Evolutionary conservation across 768 basidiomycete genomes (phyloP).

Genomic region (Russula vinacea): DNA sequence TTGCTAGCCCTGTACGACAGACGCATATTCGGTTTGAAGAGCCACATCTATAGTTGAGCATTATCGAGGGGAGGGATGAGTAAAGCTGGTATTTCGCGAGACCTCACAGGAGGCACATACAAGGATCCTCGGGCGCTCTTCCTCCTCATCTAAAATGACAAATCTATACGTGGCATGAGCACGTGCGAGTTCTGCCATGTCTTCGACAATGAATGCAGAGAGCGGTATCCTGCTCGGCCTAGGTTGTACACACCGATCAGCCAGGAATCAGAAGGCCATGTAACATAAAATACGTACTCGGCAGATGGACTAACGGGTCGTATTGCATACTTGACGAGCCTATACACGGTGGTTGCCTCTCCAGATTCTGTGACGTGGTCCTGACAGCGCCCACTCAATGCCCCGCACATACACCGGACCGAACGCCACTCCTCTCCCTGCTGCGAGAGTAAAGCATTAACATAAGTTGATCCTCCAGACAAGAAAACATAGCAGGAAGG

Average conservation of each 20-base stretch:
- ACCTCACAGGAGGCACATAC: constrained; percentile 46
- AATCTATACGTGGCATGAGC: constrained; percentile 95
- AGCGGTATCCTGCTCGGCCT: constrained; percentile 53
- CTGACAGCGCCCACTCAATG: constrained; percentile 69
- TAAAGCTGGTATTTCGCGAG: not conserved
- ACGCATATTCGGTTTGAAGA: constrained; percentile 87
- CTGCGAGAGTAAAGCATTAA: constrained; percentile 38
- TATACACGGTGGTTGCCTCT: constrained; percentile 47
- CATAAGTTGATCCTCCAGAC: constrained; percentile 15
- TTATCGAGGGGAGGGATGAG: constrained; percentile 7
- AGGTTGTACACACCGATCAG: constrained; percentile 25
- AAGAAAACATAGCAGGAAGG: constrained; percentile 20
- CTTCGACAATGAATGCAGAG: constrained; percentile 86
- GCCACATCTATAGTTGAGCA: constrained; percentile 63
- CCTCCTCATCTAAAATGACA: constrained; percentile 82
- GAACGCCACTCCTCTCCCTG: constrained; percentile 59
- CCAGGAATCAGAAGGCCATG: constrained; percentile 1
- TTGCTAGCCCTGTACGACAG: constrained; percentile 65
- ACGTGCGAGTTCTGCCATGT: constrained; percentile 87
- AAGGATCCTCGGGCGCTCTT: constrained; percentile 71
- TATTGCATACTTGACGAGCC: constrained; percentile 82
- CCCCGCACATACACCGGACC: constrained; percentile 80
- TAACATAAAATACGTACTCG: constrained; percentile 49
- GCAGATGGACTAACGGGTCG: constrained; percentile 59
- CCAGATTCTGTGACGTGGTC: constrained; percentile 41